Evolutionary conservation across 805 yeast species (phyloP).

Genomic region (Ogataea saltuana): DNA sequence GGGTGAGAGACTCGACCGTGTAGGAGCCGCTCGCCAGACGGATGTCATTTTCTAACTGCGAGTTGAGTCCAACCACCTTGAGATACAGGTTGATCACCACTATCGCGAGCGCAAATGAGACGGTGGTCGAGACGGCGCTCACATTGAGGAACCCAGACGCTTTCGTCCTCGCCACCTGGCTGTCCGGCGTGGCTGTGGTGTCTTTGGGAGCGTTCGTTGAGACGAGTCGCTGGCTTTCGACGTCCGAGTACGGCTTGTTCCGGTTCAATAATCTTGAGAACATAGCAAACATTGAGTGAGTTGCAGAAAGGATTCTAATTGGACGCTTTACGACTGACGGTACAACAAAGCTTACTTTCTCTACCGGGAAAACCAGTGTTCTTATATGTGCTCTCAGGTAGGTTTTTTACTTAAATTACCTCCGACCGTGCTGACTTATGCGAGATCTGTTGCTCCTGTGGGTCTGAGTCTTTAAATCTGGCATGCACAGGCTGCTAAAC

Average conservation of each 20-base stretch:
- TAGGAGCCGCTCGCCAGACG: constrained; percentile 5
- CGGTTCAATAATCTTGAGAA: not conserved
- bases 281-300: not conserved
- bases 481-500: constrained; percentile 1
- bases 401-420: not conserved
- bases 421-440: constrained; percentile 2
- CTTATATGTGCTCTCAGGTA: not conserved
- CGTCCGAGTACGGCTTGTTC: not conserved
- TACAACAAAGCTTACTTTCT: too few relatives aligned
- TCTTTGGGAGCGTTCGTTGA: not conserved
- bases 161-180: not conserved
- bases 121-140: constrained; percentile 10
- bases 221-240: constrained; percentile 2
- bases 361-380: too few relatives aligned
- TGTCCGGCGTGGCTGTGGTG: not conserved
- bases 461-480: not conserved
- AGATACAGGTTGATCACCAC: constrained; percentile 15
- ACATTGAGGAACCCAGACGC: not conserved
- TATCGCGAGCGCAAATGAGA: constrained; percentile 11
- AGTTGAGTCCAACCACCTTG: constrained; percentile 7
- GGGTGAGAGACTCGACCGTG: constrained; percentile 23
- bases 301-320: too few relatives aligned
- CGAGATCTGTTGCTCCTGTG: constrained; percentile 8
- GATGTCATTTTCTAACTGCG: constrained; percentile 10
- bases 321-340: too few relatives aligned